Base-by-base conservation (phyloP, 352 stramenopile species). In the Phytophthora colocasiae region DNA sequence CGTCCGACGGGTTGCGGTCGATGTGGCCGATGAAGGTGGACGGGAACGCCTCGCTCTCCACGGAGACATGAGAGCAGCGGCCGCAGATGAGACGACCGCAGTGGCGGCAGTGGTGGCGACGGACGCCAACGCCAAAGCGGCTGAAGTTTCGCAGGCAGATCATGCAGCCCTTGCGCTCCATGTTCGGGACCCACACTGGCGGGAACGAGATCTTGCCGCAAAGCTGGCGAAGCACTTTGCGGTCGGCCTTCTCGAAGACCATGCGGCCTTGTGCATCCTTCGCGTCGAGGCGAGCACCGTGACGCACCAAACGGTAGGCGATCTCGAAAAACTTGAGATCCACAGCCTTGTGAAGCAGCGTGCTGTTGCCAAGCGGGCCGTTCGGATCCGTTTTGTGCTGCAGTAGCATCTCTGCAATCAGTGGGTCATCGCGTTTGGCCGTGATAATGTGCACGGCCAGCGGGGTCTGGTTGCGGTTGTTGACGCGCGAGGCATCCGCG, bases 81-180 rank as follows among this genome's bases (percentile, higher is more conserved):
- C 85, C 83, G 52, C 88, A 96, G 52, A 89, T 87, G 27, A 96
- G 72, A 11, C 87, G 84, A 0, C 87, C 89, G 59, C 89, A 96
- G 73, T 93, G 89, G 12, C 89, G 88, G 63, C 88, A 96, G 71
- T 96, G 88, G 63, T 96, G 88, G 22, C 88, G 88, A 43, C 87
- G 84, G 26, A 91, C 75, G 38, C 83, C 85, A 11, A 95, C 61
- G 22, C 66, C 67, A 3, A 95, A 66, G 26, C 69, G 71, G 17
- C 73, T 88, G 55, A 96, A 96, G 66, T 82, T 79, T 46, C 83
- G 83, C 53, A 79, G 67, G 64, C 88, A 95, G n/a, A 86, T 72
- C 86, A 96, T 96, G 68, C 88, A 96, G 56, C 68, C 73, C 47
- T 80, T 75, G 43, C 85, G 81, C 46, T 93, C 86, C 15, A 78